phyloP scores from a whole-genome alignment of 1,139 yeast species.

The Spathaspora sp. region DNA sequence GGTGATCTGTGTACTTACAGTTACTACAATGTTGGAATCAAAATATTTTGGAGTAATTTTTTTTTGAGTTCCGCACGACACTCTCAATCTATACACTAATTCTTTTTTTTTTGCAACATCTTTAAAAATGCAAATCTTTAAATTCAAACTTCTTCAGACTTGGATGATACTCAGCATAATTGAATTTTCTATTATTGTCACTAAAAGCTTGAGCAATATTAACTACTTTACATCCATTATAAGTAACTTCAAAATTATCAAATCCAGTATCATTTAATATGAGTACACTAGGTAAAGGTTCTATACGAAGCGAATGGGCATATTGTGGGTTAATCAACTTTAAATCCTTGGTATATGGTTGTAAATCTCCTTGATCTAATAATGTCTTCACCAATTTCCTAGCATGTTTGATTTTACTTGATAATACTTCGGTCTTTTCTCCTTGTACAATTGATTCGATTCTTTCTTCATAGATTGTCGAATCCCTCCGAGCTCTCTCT shows the following conservation, averaged over 20 bases:
- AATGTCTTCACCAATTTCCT: constrained; percentile 76
- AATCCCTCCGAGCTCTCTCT: constrained; percentile 16
- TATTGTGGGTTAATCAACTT: constrained; percentile 70
- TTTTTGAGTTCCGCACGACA: background rate
- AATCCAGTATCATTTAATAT: constrained; percentile 68
- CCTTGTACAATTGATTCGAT: constrained; percentile 16
- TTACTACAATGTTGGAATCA: background rate
- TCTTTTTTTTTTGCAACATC: background rate
- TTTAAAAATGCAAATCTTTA: constrained; percentile 45
- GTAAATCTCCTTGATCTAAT: constrained; percentile 82
- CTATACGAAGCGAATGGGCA: constrained; percentile 66
- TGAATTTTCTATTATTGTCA: constrained; percentile 45
- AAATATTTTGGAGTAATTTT: background rate
- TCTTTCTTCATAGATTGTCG: constrained; percentile 19
- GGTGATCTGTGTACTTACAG: background rate
- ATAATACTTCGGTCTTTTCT: constrained; percentile 20
- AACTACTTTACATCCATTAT: constrained; percentile 78
- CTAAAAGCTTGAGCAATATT: constrained; percentile 65
- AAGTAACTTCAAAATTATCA: constrained; percentile 71
- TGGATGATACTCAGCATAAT: constrained; percentile 73
- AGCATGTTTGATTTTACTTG: constrained; percentile 57
- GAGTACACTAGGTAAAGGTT: constrained; percentile 76
- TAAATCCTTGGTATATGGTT: constrained; percentile 66
- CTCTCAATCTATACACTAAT: background rate
- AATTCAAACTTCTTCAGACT: constrained; percentile 49